Evolutionary conservation across 2,329 filamentous ascomycete species (phyloP).

Genomic region (Nemania abortiva): DNA sequence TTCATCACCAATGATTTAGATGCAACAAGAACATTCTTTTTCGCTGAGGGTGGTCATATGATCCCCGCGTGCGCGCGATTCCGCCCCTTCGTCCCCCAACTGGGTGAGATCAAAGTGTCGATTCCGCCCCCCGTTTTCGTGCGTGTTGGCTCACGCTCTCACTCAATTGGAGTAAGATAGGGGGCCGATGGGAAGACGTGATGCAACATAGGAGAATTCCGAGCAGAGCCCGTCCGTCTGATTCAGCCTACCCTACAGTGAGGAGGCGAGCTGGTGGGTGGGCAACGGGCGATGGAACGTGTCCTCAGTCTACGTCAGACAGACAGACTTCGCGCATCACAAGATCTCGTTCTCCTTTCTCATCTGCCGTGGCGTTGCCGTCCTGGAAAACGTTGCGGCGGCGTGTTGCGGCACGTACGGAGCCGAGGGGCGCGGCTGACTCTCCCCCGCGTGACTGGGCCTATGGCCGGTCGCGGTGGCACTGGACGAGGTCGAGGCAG

Average conservation of each 20-base stretch:
- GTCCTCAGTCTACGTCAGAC: neutral
- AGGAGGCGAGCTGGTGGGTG: neutral
- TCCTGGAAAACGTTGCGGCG: conserved; percentile 57
- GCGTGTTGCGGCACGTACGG: conserved; percentile 57
- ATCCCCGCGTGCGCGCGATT: neutral
- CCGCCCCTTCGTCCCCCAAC: conserved; percentile 31
- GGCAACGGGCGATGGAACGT: neutral
- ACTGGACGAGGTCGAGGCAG: conserved; percentile 1
- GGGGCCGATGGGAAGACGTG: neutral
- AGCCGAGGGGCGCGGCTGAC: conserved; percentile 1
- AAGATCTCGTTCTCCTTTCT: conserved; percentile 53
- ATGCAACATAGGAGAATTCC: neutral
- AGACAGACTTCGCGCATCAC: conserved; percentile 14
- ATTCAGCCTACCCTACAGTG: neutral
- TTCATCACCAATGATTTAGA: conserved; percentile 11
- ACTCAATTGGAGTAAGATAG: neutral
- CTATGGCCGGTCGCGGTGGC: neutral
- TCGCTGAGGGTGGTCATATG: neutral
- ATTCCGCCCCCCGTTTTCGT: conserved; percentile 21
- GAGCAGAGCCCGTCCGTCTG: neutral
- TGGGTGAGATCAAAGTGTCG: conserved; percentile 1
- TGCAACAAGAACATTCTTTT: neutral
- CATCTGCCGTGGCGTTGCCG: conserved; percentile 57
- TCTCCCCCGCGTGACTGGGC: conserved; percentile 10
- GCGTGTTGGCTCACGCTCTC: neutral